These are phyloP conservation scores for Paratinospora sagittata DNA, from an alignment of 164 flowering plant genomes.

Conservation along the genomic window DNA sequence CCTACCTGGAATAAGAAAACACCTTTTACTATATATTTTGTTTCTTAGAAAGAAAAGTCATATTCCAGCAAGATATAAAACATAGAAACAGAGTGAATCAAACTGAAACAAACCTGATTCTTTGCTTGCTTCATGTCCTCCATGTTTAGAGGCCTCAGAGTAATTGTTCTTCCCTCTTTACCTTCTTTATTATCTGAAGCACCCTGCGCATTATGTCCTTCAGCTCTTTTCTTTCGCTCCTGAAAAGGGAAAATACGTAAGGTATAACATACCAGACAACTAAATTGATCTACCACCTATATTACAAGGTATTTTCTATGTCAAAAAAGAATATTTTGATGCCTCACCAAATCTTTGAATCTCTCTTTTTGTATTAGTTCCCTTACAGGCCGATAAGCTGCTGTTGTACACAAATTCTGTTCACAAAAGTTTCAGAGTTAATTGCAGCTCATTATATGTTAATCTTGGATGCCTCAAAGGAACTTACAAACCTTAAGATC, in stretches of 20 bases:
- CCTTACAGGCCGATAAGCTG: constrained; percentile 93
- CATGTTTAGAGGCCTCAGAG: constrained; percentile 75
- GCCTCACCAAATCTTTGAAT: constrained; percentile 51
- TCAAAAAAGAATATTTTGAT: background rate
- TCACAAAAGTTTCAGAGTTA: constrained; percentile 18
- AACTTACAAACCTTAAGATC: constrained; percentile 69
- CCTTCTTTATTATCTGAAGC: constrained; percentile 34
- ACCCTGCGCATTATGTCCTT: constrained; percentile 38
- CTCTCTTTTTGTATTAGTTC: constrained; percentile 87
- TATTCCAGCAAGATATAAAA: background rate
- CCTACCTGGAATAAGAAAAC: background rate
- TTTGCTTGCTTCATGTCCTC: constrained; percentile 92
- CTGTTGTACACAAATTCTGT: constrained; percentile 91
- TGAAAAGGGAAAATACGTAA: constrained; percentile 11
- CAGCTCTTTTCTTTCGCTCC: constrained; percentile 63
- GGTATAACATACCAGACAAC: background rate
- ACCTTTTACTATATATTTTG: background rate
- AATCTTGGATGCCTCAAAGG: background rate
- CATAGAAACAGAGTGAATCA: background rate
- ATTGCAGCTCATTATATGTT: constrained; percentile 5
- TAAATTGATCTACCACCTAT: background rate
- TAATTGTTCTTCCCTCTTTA: constrained; percentile 47
- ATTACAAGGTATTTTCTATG: background rate
- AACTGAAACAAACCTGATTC: constrained; percentile 53
- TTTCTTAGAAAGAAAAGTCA: background rate